A percentile compares a stretch with the other conserved stretches of the same genome.
Evolutionary conservation across 2,329 filamentous ascomycete species (phyloP).

Genomic region (Xylaria sp.): DNA sequence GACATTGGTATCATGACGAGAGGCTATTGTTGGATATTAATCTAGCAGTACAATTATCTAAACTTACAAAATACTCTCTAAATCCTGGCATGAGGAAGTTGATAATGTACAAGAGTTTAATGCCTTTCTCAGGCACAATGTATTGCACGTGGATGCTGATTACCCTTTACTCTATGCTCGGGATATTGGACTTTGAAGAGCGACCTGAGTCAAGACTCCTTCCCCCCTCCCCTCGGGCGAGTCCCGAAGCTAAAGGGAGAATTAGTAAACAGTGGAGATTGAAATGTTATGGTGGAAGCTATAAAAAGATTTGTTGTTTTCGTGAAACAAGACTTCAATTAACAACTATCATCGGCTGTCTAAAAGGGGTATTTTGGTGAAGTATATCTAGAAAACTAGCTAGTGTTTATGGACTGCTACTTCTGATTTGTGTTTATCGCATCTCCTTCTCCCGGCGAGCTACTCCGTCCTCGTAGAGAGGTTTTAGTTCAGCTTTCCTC

Average conservation of each 20-base stretch:
- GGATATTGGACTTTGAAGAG: neutral
- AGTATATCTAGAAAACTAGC: conserved; percentile 9
- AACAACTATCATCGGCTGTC: conserved; percentile 21
- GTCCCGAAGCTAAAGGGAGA: neutral
- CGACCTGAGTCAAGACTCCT: neutral
- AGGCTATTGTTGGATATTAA: neutral
- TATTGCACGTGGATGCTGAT: neutral
- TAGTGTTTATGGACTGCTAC: neutral
- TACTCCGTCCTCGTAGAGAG: conserved; percentile 42
- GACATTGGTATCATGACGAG: neutral
- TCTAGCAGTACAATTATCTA: no score
- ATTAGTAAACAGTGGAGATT: neutral
- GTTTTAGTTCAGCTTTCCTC: conserved; percentile 44
- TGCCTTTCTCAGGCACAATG: no score
- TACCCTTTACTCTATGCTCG: neutral
- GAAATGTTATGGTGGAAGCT: neutral
- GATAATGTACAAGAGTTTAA: neutral
- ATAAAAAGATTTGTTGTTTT: neutral
- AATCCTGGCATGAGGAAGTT: neutral
- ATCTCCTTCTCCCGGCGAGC: neutral
- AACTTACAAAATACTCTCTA: neutral
- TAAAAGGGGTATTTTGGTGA: conserved; percentile 26
- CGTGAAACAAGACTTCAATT: conserved; percentile 14
- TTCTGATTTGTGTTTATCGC: neutral
- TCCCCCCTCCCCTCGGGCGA: no score